Evolutionary conservation across 345 rosid species (phyloP).

Genomic region (Euphorbia peplus): DNA sequence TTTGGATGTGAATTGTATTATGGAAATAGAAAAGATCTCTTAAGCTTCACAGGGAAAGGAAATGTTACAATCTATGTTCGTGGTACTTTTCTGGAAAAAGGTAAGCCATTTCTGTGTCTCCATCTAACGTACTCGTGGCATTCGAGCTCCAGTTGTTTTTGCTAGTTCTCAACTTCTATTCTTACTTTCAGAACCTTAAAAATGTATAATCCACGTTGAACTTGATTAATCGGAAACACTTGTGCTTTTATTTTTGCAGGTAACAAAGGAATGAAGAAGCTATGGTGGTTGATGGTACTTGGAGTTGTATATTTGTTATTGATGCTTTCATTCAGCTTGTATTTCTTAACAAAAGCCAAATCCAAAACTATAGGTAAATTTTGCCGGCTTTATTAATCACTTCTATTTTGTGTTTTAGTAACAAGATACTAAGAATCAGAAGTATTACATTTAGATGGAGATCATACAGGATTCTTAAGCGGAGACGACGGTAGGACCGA

Average conservation of each 20-base stretch:
- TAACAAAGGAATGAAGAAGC: background rate
- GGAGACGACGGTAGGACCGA: too few relatives aligned
- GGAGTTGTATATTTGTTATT: background rate
- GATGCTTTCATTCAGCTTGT: background rate
- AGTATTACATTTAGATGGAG: too few relatives aligned
- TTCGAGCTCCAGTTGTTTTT: too few relatives aligned
- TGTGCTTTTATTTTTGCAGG: background rate
- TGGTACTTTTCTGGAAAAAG: background rate
- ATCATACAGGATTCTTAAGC: background rate
- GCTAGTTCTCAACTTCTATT: too few relatives aligned
- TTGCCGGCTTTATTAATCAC: background rate
- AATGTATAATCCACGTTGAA: too few relatives aligned
- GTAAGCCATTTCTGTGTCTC: background rate
- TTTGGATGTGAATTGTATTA: conserved; percentile 8
- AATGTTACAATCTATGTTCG: conserved; percentile 7
- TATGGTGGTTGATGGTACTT: background rate
- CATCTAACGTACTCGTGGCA: too few relatives aligned
- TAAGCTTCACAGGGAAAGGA: conserved; percentile 5
- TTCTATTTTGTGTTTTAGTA: background rate
- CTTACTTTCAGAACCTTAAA: too few relatives aligned
- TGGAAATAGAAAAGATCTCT: conserved; percentile 4
- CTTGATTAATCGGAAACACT: too few relatives aligned
- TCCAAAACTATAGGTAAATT: background rate
- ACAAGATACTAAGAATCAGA: background rate
- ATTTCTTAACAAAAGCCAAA: background rate